phyloP scores from a whole-genome alignment of 768 basidiomycete species.

The Agrocybe chaxingu region DNA sequence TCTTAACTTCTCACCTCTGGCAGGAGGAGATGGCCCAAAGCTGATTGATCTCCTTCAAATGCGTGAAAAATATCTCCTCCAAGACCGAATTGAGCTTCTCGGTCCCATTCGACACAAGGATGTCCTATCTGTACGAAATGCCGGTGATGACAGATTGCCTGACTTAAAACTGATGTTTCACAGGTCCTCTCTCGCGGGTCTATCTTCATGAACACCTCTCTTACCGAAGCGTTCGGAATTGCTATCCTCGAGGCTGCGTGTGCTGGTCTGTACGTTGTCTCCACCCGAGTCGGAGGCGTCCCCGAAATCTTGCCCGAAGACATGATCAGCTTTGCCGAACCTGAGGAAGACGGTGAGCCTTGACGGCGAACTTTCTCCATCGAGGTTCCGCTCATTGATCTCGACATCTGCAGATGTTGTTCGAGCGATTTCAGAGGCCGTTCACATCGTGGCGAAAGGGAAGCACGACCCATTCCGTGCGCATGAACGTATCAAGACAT shows the following conservation, averaged over 20 bases:
- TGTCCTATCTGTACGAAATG: conserved; percentile 66
- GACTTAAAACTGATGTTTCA: not conserved
- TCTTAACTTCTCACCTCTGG: not conserved
- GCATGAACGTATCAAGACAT: conserved; percentile 71
- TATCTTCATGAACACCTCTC: conserved; percentile 92
- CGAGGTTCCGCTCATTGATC: not conserved
- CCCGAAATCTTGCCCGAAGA: conserved; percentile 92
- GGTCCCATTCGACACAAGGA: conserved; percentile 79
- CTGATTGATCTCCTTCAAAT: conserved; percentile 93
- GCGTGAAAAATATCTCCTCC: conserved; percentile 85
- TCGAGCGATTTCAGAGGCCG: conserved; percentile 77
- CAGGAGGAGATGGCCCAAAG: conserved; percentile 95
- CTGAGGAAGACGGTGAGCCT: conserved; percentile 85
- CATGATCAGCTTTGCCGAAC: conserved; percentile 93
- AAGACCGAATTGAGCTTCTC: conserved; percentile 88
- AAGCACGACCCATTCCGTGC: conserved; percentile 73
- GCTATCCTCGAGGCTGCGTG: conserved; percentile 97
- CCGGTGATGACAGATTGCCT: not conserved
- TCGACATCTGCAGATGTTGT: conserved; percentile 62
- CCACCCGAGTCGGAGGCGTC: conserved; percentile 91
- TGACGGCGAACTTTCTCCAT: not conserved
- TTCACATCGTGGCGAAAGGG: conserved; percentile 62
- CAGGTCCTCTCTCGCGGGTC: conserved; percentile 85
- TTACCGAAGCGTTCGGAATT: conserved; percentile 96
- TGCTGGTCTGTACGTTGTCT: conserved; percentile 90